A percentile compares a stretch with the other conserved stretches of the same genome.
These are phyloP conservation scores for Penstemon barbatus DNA, from an alignment of 257 asterid genomes.

Conservation along the genomic window DNA sequence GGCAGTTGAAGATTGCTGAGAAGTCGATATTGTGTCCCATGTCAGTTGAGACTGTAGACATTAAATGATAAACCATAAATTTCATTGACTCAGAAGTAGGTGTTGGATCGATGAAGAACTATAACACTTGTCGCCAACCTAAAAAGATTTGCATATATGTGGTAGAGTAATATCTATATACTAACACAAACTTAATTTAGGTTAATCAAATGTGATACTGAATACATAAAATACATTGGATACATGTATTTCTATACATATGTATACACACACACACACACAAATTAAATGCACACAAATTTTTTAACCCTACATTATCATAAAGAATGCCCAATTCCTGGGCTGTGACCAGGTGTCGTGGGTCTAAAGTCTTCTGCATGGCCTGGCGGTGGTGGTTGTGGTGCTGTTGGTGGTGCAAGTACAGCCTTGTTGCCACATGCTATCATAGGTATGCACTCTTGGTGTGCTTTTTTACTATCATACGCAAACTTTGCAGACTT, in stretches of 20 bases:
- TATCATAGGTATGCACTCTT: conserved; percentile 4
- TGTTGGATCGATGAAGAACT: no score
- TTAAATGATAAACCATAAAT: no score
- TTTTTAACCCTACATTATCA: conserved; percentile 15
- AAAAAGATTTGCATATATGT: not conserved
- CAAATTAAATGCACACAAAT: not conserved
- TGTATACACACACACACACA: not conserved
- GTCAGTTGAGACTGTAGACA: no score
- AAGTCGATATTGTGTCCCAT: no score
- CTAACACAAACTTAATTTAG: conserved; percentile 1
- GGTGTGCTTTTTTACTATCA: not conserved
- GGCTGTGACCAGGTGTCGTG: conserved; percentile 65
- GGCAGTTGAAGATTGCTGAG: no score
- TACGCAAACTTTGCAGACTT: not conserved
- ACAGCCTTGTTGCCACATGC: conserved; percentile 20
- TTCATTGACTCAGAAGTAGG: no score
- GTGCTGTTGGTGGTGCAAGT: conserved; percentile 22
- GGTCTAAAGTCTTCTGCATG: conserved; percentile 60
- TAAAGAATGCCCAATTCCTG: conserved; percentile 55
- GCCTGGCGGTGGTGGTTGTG: conserved; percentile 44
- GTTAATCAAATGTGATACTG: not conserved
- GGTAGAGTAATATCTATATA: not conserved
- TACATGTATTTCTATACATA: conserved; percentile 11
- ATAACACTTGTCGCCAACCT: no score
- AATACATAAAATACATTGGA: conserved; percentile 3